phyloP scores from a whole-genome alignment of 805 yeast species.

The Saccharomycopsis fodiens region DNA sequence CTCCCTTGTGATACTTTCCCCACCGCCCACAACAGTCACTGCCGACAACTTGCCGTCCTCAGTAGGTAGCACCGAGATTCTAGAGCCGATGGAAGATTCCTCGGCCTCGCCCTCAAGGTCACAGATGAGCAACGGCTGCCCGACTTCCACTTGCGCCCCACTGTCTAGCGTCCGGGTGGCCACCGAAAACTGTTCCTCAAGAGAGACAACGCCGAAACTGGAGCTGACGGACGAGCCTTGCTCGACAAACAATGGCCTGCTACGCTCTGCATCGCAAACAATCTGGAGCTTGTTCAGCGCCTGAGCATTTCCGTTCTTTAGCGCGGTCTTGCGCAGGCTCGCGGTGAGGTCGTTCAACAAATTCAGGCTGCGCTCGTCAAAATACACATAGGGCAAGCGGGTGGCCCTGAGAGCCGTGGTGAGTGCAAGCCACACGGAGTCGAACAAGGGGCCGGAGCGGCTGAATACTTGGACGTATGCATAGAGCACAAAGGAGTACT shows the following conservation, averaged over 20 bases:
- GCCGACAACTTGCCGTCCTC: slow-evolving; percentile 30
- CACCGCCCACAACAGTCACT: slow-evolving; percentile 43
- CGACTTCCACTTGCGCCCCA: not conserved
- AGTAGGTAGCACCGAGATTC: slow-evolving; percentile 38
- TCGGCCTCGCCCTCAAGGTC: slow-evolving; percentile 86
- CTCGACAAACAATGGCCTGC: slow-evolving; percentile 32
- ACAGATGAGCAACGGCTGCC: slow-evolving; percentile 42
- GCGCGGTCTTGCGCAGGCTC: slow-evolving; percentile 33
- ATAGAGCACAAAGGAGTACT: slow-evolving; percentile 52
- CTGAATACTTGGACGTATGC: slow-evolving; percentile 74
- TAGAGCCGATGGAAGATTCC: slow-evolving; percentile 50
- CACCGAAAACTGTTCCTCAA: slow-evolving; percentile 31
- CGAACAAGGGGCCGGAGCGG: slow-evolving; percentile 76
- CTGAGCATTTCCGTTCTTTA: slow-evolving; percentile 44
- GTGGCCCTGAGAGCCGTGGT: slow-evolving; percentile 53
- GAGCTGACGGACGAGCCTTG: slow-evolving; percentile 25
- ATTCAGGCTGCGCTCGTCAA: slow-evolving; percentile 47
- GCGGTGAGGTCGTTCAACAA: slow-evolving; percentile 9
- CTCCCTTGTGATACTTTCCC: slow-evolving; percentile 38
- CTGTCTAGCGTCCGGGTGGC: slow-evolving; percentile 22
- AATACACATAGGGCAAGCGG: slow-evolving; percentile 57
- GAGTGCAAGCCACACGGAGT: slow-evolving; percentile 64
- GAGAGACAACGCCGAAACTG: slow-evolving; percentile 53
- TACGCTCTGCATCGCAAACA: slow-evolving; percentile 44
- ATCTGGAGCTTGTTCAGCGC: slow-evolving; percentile 45